Evolutionary conservation across 75 land plant genomes (phyloP).

Genomic region (Selaginella tamariscina): DNA sequence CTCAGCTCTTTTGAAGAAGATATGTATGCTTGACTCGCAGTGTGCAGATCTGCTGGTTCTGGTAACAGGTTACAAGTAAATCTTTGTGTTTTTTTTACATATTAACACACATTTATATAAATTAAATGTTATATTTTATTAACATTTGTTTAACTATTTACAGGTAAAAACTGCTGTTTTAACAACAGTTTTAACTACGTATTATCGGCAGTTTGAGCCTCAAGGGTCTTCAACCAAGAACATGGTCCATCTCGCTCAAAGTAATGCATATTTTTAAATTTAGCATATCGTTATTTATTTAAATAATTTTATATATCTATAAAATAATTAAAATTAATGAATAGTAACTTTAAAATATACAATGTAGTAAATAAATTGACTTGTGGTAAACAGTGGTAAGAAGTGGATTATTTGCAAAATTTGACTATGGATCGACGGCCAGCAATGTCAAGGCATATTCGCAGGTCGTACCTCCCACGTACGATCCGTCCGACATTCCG

Average conservation of each 20-base stretch:
- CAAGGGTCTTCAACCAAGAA: conserved; percentile 88
- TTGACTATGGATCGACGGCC: background rate
- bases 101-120: background rate
- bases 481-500: background rate
- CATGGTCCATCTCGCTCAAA: conserved; percentile 80
- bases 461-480: background rate
- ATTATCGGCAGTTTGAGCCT: conserved; percentile 69
- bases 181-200: conserved; percentile 58
- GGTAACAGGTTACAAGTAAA: background rate
- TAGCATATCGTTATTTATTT: background rate
- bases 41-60: background rate
- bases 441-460: background rate
- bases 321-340: too few relatives aligned
- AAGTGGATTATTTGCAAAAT: conserved; percentile 14
- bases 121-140: background rate
- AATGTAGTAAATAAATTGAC: too few relatives aligned
- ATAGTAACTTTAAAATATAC: too few relatives aligned
- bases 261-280: conserved; percentile 36
- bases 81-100: too few relatives aligned
- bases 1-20: background rate
- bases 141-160: conserved; percentile 1
- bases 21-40: background rate
- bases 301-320: background rate
- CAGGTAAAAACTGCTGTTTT: conserved; percentile 89
- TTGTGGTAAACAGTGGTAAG: background rate